phyloP scores from a whole-genome alignment of 2,329 filamentous ascomycete species.

The Endothia cerciana region DNA sequence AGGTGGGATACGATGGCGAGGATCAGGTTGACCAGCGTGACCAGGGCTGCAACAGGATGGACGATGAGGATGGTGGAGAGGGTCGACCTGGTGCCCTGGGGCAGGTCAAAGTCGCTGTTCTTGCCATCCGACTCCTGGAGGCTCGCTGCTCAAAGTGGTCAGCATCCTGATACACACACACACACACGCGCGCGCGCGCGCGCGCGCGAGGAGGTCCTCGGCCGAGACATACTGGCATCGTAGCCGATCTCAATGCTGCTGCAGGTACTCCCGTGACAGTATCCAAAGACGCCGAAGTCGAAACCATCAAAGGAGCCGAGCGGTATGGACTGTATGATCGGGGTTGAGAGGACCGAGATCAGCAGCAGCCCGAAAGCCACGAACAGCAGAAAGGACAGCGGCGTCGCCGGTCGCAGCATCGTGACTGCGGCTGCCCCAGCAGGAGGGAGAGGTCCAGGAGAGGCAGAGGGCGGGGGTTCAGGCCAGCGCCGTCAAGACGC shows the following conservation, averaged over 20 bases:
- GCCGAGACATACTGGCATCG: conserved; percentile 67
- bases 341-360: conserved; percentile 87
- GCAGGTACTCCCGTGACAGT: conserved; percentile 71
- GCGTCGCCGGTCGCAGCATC: conserved; percentile 91
- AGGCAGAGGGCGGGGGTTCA: conserved; percentile 28
- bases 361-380: conserved; percentile 84
- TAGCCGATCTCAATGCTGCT: conserved; percentile 82
- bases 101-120: conserved; percentile 58
- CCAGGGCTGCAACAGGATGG: conserved; percentile 85
- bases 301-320: conserved; percentile 77
- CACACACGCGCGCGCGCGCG: no score
- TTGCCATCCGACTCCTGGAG: conserved; percentile 22
- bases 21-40: conserved; percentile 83
- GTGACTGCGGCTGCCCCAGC: conserved; percentile 43
- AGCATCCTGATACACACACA: background rate
- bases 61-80: conserved; percentile 91
- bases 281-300: conserved; percentile 92
- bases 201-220: no score
- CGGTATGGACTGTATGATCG: conserved; percentile 83
- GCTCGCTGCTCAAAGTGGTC: background rate
- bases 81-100: conserved; percentile 55
- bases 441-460: conserved; percentile 26
- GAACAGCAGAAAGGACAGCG: conserved; percentile 83
- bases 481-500: conserved; percentile 52
- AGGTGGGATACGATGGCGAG: conserved; percentile 83